Base-by-base conservation (phyloP, 768 basidiomycete species). In the Mycena vulgaris region DNA sequence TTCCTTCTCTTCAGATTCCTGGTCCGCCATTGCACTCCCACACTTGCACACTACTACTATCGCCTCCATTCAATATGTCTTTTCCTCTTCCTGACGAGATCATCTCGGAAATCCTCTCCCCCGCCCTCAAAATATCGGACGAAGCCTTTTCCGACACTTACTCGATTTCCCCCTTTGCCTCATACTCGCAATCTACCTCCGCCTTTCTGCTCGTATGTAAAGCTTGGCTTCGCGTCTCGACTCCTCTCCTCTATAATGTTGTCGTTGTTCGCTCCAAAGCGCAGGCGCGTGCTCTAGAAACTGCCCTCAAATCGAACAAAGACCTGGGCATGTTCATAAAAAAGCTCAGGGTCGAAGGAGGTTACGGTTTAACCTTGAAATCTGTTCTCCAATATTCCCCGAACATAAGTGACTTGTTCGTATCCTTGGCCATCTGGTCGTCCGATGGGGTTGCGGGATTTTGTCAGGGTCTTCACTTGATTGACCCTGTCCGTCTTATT, bases 331-430 rank as follows among this genome's bases (percentile, higher is more conserved):
- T 27, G 6, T 75, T 76, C 49, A 76, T 78, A 48, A 71, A 74
- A 56, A 78, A 77, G 48, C 64, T 79, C 13, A 72, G 77, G n/a
- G 64, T 78, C 35, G 76, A 78, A 61, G 75, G 76, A 11, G 75
- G 74, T 1, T 76, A 70, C 19, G 73, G 75, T 10, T 3, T 58
- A 49, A 7, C 69, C 13, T 70, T 75, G 66, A 56, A 42, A 13
- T 23, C 14, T 25, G 63, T 71, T 23, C 55, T 71, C 2, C 31
- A 51, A 28, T 17, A 21, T 30, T 62, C 60, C 23, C 64, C 70
- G n/a, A 71, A 67, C 42, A 63, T 71, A 7, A 63, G 45, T 17
- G 65, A 71, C 61, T 11, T 71, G 13, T 3, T 51, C 14, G 8
- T 67, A 2, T 58, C 61, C 11, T 31, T 71, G 8, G 60, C 35